Evolutionary conservation across 163 green algal genomes (phyloP), one percentile per base, ranked within the genome.

Genomic region (Coccomyxa subellipsoidea): DNA sequence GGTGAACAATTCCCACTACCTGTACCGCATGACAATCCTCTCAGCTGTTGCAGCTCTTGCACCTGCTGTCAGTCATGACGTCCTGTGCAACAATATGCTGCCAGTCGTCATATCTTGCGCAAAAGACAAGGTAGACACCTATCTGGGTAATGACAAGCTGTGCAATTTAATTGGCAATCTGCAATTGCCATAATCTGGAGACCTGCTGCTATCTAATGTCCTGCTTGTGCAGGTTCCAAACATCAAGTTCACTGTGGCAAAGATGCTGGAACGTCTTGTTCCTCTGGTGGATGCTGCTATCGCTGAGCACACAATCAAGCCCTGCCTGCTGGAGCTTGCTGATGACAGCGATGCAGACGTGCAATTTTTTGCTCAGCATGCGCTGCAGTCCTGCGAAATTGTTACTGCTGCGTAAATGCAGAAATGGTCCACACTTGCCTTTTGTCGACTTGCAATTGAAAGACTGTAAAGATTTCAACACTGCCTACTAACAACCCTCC

Each of bases 1-100:
- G 89, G 88, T 96, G 38, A 92, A 92, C 82, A 97, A 98, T 86
- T 87, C 90, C 10, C 95, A 99, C 89, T 99, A 99, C 91, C 88
- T 99, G 75, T 97, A 98, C 89, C 91, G 96, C 69, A 98, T 98
- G 91, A 99, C 95, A 25, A 89, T 98, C 35, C 88, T 99, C n/a
- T 83, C 83, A 5, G 91, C 95, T 12, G 91, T 99, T 54, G 90
- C 88, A 36, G 85, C 91, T 53, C 91, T 99, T 37, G 93, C 96
- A 10, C 88, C 89, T 21, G 89, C 92, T 4, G 93, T 99, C 25
- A 85, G 82, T 37, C 86, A 85, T 35, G 96, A 98, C 72, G 91
- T 95, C 36, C 91, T 98, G 6, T 91, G 90, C 82, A 87, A 89
- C 80, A 89, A 83, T 53, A 96, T 99, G 88, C 89, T 99, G 82